Percentiles rank a stretch among this genome's conserved stretches.
Evolutionary conservation across 1,139 yeast genomes (phyloP).

Genomic region (Magnusiomyces clavatus): DNA sequence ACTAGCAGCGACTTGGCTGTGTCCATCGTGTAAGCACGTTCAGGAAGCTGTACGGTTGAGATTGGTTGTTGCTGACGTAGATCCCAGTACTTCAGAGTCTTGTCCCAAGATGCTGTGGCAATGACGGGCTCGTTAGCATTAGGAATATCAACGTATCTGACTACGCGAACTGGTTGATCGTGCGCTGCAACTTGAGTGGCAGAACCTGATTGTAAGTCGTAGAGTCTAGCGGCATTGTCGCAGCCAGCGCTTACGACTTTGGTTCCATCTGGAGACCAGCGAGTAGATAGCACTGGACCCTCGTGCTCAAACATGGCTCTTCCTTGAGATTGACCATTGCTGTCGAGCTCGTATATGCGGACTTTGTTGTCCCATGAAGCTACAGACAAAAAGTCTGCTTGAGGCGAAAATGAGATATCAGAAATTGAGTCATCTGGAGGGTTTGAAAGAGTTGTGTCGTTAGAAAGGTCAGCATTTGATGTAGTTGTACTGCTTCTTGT

Average conservation of each 20-base stretch:
- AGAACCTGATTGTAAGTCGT: conserved; percentile 78
- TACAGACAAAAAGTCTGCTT: conserved; percentile 69
- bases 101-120: conserved; percentile 96
- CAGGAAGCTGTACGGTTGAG: conserved; percentile 76
- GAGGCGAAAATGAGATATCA: conserved; percentile 90
- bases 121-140: conserved; percentile 65
- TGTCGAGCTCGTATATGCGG: conserved; percentile 78
- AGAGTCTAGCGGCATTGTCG: conserved; percentile 80
- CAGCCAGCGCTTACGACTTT: conserved; percentile 88
- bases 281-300: conserved; percentile 74
- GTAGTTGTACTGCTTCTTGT: not conserved
- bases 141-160: conserved; percentile 74
- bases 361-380: conserved; percentile 96
- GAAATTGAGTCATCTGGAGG: conserved; percentile 90
- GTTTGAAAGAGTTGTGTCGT: conserved; percentile 69
- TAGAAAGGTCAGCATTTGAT: conserved; percentile 45
- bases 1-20: conserved; percentile 71
- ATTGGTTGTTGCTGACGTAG: conserved; percentile 80
- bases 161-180: conserved; percentile 69
- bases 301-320: conserved; percentile 86
- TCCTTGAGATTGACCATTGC: conserved; percentile 63
- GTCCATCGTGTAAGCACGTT: conserved; percentile 88
- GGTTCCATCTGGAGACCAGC: conserved; percentile 84
- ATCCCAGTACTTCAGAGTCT: conserved; percentile 91
- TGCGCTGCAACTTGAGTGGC: conserved; percentile 80